These are phyloP conservation scores for Tillandsia fasciculata DNA, from an alignment of 176 grass and related monocot genomes.

Conservation along the genomic window DNA sequence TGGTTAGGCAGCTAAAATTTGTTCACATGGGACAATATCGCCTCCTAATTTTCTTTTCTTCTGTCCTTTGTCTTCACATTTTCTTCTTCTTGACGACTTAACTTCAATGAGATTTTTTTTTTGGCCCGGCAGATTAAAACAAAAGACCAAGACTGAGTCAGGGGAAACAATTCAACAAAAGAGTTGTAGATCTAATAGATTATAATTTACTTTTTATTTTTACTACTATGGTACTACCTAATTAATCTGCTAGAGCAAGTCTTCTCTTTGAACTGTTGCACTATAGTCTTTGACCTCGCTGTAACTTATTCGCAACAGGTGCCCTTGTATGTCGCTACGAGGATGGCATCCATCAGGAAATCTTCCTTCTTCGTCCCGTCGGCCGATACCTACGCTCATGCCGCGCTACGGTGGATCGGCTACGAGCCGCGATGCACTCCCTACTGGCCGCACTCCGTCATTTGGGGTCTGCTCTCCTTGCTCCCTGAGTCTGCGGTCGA, in stretches of 20 bases:
- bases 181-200: too few relatives aligned
- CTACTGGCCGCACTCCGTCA: constrained; percentile 67
- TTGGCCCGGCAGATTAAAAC: too few relatives aligned
- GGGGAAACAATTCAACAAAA: too few relatives aligned
- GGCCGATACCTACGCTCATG: constrained; percentile 58
- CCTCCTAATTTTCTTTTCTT: too few relatives aligned
- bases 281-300: constrained; percentile 1
- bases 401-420: constrained; percentile 60
- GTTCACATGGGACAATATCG: too few relatives aligned
- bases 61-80: too few relatives aligned
- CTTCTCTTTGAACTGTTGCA: not conserved
- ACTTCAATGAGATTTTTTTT: too few relatives aligned
- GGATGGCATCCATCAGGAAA: constrained; percentile 75
- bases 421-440: constrained; percentile 76
- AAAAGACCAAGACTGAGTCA: too few relatives aligned
- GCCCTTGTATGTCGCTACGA: constrained; percentile 79
- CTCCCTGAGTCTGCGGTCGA: constrained; percentile 54
- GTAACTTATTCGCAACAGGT: constrained; percentile 33
- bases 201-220: too few relatives aligned
- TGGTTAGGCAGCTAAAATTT: too few relatives aligned
- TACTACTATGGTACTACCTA: not conserved
- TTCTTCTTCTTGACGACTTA: too few relatives aligned
- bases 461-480: constrained; percentile 64
- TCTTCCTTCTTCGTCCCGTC: constrained; percentile 78
- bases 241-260: not conserved